Base-by-base conservation (phyloP, 1,284 basidiomycete genomes). In the Moesziomyces aphidis region DNA sequence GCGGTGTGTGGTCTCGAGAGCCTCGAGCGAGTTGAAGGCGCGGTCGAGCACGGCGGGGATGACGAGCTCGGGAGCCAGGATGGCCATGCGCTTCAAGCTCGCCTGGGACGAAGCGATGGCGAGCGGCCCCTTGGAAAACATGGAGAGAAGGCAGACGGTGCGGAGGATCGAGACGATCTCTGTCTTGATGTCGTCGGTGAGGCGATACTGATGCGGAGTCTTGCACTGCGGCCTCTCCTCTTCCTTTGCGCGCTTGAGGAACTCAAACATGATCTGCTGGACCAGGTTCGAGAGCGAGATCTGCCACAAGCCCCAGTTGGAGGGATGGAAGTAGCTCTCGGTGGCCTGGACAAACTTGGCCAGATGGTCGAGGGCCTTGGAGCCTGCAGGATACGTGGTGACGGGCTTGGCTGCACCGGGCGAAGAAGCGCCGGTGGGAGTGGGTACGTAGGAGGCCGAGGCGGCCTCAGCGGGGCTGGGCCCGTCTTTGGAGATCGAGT, bases 11-110 rank as follows among this genome's bases (percentile, higher is more conserved):
- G 82, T 84, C 66, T 84, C 83, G 26, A 84, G 77, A 51, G 80
- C 91, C 84, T 98, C 95, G 17, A 99, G 87, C 0, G 95, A 95
- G 50, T 91, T 89, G 73, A 95, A 95, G 5, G 94, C 93, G 31
- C 95, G 90, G 80, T 98, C 95, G 44, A 99, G 88, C 9, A 99
- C 88, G 39, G 95, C 91, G 0, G 96, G 95, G 90, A 99, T 92
- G 76, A 99, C 89, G 46, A 97, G 86, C 24, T 89, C 88, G 0
- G 96, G 94, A 80, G 97, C 94, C 5, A 99, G 88, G 59, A 92
- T 87, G 1, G 92, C 90, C 86, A 95, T 87, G 26, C 88, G 88
- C 65, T 91, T 91, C 36, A 88, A 76, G 6, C 85, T 85, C 4
- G 83, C 83, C 42, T 88, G 86, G 4, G 87, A 86, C 2, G 86